Base-by-base conservation (phyloP, 495 filamentous ascomycete species). In the Penicillium odoratum region DNA sequence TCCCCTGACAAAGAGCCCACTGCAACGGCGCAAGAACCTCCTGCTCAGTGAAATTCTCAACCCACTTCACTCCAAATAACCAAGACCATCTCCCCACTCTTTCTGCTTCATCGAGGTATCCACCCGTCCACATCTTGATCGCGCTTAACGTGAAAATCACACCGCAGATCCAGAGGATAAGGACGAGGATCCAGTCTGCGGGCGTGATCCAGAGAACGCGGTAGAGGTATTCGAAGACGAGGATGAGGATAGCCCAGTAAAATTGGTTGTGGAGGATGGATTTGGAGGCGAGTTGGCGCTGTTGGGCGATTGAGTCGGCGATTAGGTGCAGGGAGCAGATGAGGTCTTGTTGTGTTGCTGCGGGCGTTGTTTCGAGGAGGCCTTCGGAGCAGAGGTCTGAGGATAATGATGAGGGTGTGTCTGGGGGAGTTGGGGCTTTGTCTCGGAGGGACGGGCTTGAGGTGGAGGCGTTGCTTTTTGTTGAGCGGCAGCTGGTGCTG, bases 271-370 rank as follows among this genome's bases (percentile, higher is more conserved):
- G 74, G 40, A 90, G 69, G 7, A 91, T 63, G 48, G 75, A 63
- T 7, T 62, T 65, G 11, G 78, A 73, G n/a, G 86, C 78, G 6
- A 71, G 28, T 63, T 85, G 80, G 26, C 85, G 81, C 61, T 88
- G 85, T 60, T 90, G 84, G 13, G 85, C 83, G 50, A 91, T 74
- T 40, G 79, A 81, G 68, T 83, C 76, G 11, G 84, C 72, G 54
- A 87, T 72, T 9, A 87, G 78, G 34, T 72, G 71, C 16, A 86
- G 71, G 5, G 80, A 74, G 13, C 74, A 58, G 38, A 74, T 62
- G 45, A 72, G 69, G 54, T 84, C 78, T 34, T 63, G 51, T 6
- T 69, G 54, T 25, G 64, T 55, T 3, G 66, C 58, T 55, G 72
- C 61, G 38, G 57, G 65, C 33, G 44, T 50, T 18, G 60, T 69